Conservation (phyloP, 2,329 filamentous ascomycete species). For the Penicillium concentricum region DNA sequence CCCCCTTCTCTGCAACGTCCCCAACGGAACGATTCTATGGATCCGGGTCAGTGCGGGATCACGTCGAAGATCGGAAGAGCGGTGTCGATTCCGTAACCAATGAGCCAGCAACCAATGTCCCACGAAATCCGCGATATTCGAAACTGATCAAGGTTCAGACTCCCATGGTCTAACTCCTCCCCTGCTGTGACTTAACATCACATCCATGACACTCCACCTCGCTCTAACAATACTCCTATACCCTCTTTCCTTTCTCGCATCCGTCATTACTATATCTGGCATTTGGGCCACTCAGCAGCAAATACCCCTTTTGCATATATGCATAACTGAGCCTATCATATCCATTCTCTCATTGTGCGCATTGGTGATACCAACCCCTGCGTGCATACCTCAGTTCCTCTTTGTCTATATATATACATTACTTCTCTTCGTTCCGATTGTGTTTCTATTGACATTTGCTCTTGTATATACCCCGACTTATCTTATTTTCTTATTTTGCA, state of each 20-base stretch:
- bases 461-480: constrained; percentile 5
- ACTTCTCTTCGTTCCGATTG: background rate
- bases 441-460: background rate
- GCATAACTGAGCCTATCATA: background rate
- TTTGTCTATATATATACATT: background rate
- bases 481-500: background rate
- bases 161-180: background rate
- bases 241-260: background rate
- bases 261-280: background rate
- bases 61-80: constrained; percentile 15
- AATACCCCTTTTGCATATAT: constrained; percentile 4
- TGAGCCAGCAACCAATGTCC: background rate
- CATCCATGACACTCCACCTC: background rate
- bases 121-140: constrained; percentile 9
- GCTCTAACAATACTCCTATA: background rate
- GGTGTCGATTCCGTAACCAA: background rate
- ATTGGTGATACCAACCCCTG: background rate
- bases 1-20: constrained; percentile 10
- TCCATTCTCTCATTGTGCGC: background rate
- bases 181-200: background rate
- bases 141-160: constrained; percentile 17
- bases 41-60: constrained; percentile 15
- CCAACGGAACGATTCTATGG: constrained; percentile 19
- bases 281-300: background rate
- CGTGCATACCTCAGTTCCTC: background rate